These are phyloP conservation scores for Bacterosira constricta DNA, from an alignment of 108 stramenopile species.

Conservation along the genomic window DNA sequence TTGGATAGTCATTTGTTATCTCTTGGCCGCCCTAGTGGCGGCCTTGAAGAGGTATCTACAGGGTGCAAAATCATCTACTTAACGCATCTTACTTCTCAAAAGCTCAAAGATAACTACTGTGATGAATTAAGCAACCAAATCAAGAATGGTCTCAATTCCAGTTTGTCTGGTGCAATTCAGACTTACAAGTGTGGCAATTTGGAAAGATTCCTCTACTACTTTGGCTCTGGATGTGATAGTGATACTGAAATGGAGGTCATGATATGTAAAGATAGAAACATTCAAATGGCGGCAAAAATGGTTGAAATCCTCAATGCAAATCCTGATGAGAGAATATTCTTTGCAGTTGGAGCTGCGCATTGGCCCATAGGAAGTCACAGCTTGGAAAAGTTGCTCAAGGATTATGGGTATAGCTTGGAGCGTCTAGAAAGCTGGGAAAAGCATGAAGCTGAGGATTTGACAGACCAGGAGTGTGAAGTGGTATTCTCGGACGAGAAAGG, in stretches of 20 bases:
- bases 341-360: constrained; percentile 14
- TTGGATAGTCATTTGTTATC: constrained; percentile 2
- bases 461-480: constrained; percentile 9
- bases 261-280: constrained; percentile 5
- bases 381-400: constrained; percentile 1
- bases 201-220: neutral
- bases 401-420: constrained; percentile 22
- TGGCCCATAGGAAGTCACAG: constrained; percentile 12
- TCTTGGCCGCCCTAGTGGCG: constrained; percentile 7
- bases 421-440: neutral
- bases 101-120: no score
- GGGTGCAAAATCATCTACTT: no score
- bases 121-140: no score
- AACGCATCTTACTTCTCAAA: no score
- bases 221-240: neutral
- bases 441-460: constrained; percentile 10
- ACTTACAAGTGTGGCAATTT: constrained; percentile 18
- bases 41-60: constrained; percentile 20
- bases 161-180: no score
- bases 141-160: no score
- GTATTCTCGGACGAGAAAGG: no score
- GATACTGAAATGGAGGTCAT: neutral
- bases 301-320: constrained; percentile 3
- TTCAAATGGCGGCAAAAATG: constrained; percentile 16
- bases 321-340: constrained; percentile 5